Percentiles rank a stretch among this genome's conserved stretches.
These are phyloP conservation scores for Escovopsis weberi DNA, from an alignment of 2,329 filamentous ascomycete species.

Conservation along the genomic window DNA sequence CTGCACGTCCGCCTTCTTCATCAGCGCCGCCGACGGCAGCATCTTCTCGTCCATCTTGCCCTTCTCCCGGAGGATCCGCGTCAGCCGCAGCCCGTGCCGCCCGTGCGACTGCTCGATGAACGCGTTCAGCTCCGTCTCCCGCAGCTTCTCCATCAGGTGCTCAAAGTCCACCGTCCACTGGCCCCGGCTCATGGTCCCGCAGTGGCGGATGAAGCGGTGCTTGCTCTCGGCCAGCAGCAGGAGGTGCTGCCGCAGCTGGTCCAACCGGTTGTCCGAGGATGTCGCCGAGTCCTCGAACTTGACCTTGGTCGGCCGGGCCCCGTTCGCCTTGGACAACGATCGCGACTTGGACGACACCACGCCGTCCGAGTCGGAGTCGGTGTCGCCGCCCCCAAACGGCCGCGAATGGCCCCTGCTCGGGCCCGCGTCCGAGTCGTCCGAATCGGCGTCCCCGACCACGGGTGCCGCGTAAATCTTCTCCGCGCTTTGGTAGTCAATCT, in stretches of 20 bases:
- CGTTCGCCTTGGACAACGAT: conserved; percentile 18
- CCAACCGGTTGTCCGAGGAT: conserved; percentile 31
- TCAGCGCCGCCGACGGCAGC: conserved; percentile 63
- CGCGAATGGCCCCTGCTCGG: conserved; percentile 9
- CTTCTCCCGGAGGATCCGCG: conserved; percentile 70
- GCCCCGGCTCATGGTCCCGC: conserved; percentile 45
- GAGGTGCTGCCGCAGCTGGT: conserved; percentile 59
- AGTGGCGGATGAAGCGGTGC: conserved; percentile 53
- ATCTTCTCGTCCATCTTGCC: conserved; percentile 94
- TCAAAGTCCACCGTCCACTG: conserved; percentile 78
- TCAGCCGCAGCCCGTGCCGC: conserved; percentile 62
- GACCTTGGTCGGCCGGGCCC: conserved; percentile 26
- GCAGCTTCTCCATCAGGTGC: conserved; percentile 54
- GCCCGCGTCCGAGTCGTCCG: conserved; percentile 20
- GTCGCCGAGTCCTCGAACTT: conserved; percentile 35
- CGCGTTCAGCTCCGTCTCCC: conserved; percentile 66
- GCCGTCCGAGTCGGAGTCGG: conserved; percentile 23
- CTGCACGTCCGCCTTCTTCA: conserved; percentile 75
- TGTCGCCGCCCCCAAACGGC: conserved; percentile 12
- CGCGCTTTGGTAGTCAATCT: conserved; percentile 30
- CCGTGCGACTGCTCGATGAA: conserved; percentile 69
- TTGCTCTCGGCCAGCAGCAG: conserved; percentile 55
- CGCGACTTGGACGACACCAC: conserved; percentile 10
- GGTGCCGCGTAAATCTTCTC: conserved; percentile 32
- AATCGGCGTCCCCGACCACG: conserved; percentile 19